Evolutionary conservation across 108 stramenopile species (phyloP).

Genomic region (Cylindrotheca fusiformis): DNA sequence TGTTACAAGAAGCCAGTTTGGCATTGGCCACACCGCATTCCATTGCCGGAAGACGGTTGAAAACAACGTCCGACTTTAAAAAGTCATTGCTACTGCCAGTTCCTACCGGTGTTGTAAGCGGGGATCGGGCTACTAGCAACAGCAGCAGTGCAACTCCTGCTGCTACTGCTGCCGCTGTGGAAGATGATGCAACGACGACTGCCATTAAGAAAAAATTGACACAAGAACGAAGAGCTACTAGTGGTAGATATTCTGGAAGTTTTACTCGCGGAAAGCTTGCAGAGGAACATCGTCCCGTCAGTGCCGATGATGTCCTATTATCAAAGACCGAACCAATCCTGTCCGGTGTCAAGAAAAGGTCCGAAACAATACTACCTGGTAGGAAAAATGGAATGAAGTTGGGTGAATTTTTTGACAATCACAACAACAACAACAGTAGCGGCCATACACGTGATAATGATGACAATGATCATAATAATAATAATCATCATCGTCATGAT

Average conservation of each 20-base stretch:
- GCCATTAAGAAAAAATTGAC: no score
- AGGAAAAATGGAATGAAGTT: not conserved
- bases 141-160: not conserved
- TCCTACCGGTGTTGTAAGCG: not conserved
- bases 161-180: no score
- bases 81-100: not conserved
- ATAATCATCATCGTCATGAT: no score
- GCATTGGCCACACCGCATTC: not conserved
- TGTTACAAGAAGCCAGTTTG: slow-evolving; percentile 3
- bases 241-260: no score
- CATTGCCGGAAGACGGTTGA: not conserved
- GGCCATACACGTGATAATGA: no score
- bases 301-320: not conserved
- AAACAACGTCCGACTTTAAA: not conserved
- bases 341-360: not conserved
- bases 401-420: not conserved
- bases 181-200: no score
- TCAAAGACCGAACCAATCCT: not conserved
- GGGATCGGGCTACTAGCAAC: not conserved
- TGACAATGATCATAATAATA: no score
- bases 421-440: not conserved
- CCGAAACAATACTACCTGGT: not conserved
- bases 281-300: not conserved
- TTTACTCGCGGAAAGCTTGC: not conserved
- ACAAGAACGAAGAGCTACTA: no score